These are phyloP conservation scores for Pyronema omphalodes DNA, from an alignment of 495 filamentous ascomycete genomes.

Conservation along the genomic window DNA sequence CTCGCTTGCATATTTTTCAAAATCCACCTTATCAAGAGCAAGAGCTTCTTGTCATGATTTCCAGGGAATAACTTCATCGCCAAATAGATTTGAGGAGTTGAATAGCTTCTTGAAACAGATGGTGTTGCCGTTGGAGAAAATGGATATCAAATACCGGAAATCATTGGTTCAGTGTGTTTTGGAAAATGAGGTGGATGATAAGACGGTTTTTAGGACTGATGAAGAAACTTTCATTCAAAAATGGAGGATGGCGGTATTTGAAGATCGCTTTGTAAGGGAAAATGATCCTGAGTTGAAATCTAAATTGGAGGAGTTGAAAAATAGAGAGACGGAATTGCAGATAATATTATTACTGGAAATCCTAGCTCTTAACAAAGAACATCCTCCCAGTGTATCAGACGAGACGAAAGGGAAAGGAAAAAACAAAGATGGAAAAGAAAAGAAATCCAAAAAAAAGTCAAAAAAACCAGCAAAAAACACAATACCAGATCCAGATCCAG, in stretches of 20 bases:
- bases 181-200: conserved; percentile 39
- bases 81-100: conserved; percentile 30
- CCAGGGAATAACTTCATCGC: conserved; percentile 29
- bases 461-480: conserved; percentile 30
- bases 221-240: conserved; percentile 56
- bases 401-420: not conserved
- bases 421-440: conserved; percentile 24
- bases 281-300: conserved; percentile 16
- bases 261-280: conserved; percentile 16
- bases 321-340: conserved; percentile 56
- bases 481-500: conserved; percentile 32
- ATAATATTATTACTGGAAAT: conserved; percentile 81
- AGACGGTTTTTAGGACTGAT: conserved; percentile 11
- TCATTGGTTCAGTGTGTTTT: conserved; percentile 48
- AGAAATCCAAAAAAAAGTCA: conserved; percentile 17
- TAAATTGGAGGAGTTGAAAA: conserved; percentile 22
- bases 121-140: conserved; percentile 49
- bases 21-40: conserved; percentile 80
- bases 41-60: conserved; percentile 53
- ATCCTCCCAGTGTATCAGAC: conserved; percentile 18
- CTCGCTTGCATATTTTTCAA: conserved; percentile 90
- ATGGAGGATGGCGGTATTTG: conserved; percentile 49
- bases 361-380: conserved; percentile 47
- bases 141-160: conserved; percentile 79
- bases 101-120: conserved; percentile 50